Evolutionary conservation across 305 asterid genomes (phyloP).

Genomic region (Rubia balearica): DNA sequence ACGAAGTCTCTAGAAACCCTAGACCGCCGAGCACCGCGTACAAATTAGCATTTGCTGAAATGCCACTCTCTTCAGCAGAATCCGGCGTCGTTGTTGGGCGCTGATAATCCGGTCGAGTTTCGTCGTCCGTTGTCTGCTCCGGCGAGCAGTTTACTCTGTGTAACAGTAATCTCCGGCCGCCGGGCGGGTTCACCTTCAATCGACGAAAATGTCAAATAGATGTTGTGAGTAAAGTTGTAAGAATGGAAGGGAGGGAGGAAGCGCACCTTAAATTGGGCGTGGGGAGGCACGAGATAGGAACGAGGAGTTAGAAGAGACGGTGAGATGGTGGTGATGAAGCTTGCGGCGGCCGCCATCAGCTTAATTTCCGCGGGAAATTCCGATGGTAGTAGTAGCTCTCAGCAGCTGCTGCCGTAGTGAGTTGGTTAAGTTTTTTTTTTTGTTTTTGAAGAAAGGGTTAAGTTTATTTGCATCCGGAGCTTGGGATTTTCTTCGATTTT

Average conservation of each 20-base stretch:
- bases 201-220: slow-evolving; percentile 10
- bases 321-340: slow-evolving; percentile 33
- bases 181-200: slow-evolving; percentile 29
- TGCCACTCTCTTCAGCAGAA: slow-evolving; percentile 24
- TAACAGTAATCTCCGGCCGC: slow-evolving; percentile 32
- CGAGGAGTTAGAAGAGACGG: slow-evolving; percentile 31
- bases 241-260: slow-evolving; percentile 1
- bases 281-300: slow-evolving; percentile 22
- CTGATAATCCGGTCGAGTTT: slow-evolving; percentile 32
- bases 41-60: slow-evolving; percentile 50
- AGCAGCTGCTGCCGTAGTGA: background rate
- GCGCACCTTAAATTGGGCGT: slow-evolving; percentile 45
- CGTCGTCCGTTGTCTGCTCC: slow-evolving; percentile 33
- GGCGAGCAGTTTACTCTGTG: slow-evolving; percentile 51
- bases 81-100: slow-evolving; percentile 25
- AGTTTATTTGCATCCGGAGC: background rate
- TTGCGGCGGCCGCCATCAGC: slow-evolving; percentile 28
- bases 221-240: background rate
- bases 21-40: slow-evolving; percentile 69
- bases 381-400: background rate
- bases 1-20: slow-evolving; percentile 79
- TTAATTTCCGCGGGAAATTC: background rate
- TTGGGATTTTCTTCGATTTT: background rate
- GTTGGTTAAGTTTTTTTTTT: background rate
- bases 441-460: too few species aligned